Percentiles rank a stretch among this genome's conserved stretches.
These are phyloP conservation scores for Penicillium sp. DNA, from an alignment of 2,329 filamentous ascomycete genomes.

Conservation along the genomic window DNA sequence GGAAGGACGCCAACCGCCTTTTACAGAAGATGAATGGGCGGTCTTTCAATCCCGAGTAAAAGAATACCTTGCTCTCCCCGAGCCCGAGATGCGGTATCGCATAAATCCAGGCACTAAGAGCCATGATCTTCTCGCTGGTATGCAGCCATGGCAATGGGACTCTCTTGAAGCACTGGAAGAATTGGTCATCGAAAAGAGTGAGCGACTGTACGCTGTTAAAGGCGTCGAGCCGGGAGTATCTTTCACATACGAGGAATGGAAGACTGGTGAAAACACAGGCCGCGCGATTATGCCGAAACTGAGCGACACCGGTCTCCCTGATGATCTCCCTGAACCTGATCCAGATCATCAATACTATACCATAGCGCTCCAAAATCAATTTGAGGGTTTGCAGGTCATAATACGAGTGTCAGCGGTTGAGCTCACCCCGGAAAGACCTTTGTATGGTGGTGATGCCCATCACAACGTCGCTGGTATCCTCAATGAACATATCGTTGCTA, in stretches of 20 bases:
- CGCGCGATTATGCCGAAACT: slow-evolving; percentile 11
- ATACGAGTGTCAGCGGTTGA: slow-evolving; percentile 12
- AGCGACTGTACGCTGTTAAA: slow-evolving; percentile 5
- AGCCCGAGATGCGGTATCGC: slow-evolving; percentile 8
- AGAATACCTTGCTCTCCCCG: slow-evolving; percentile 13
- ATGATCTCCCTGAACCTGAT: neutral
- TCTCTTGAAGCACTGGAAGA: neutral
- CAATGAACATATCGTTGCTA: slow-evolving; percentile 16
- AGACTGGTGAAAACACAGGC: slow-evolving; percentile 8
- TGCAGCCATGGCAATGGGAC: neutral
- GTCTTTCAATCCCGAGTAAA: slow-evolving; percentile 6
- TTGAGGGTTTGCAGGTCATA: slow-evolving; percentile 13
- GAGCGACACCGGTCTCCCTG: neutral
- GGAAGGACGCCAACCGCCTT: neutral
- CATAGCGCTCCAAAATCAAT: slow-evolving; percentile 13
- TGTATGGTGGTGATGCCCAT: slow-evolving; percentile 10
- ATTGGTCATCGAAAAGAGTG: slow-evolving; percentile 1
- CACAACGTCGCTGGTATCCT: slow-evolving; percentile 8
- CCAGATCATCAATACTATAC: slow-evolving; percentile 16
- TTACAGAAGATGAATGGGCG: slow-evolving; percentile 10
- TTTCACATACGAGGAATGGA: slow-evolving; percentile 19
- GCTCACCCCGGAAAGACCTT: slow-evolving; percentile 10
- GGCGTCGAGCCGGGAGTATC: slow-evolving; percentile 15
- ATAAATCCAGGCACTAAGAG: slow-evolving; percentile 1
- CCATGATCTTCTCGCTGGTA: slow-evolving; percentile 8